phyloP scores from a whole-genome alignment of 805 yeast genomes.

The Naumovozyma castellii region DNA sequence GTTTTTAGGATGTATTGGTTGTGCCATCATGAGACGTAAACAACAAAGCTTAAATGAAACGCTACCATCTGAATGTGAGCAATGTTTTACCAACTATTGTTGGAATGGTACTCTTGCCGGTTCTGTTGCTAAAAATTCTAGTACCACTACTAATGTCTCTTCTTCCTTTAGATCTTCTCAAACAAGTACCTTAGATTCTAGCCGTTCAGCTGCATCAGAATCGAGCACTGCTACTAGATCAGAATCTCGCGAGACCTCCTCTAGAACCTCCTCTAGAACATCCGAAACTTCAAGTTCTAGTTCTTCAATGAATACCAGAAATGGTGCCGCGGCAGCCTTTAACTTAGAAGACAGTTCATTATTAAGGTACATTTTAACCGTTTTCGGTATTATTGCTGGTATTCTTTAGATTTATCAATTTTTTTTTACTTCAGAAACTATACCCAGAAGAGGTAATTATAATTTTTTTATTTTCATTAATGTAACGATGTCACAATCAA shows the following conservation, averaged over 20 bases:
- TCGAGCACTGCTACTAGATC: not conserved
- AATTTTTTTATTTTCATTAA: too few species aligned
- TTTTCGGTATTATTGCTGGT: not conserved
- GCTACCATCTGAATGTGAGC: conserved; percentile 57
- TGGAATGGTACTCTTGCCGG: conserved; percentile 36
- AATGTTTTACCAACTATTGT: conserved; percentile 66
- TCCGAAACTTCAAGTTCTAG: not conserved
- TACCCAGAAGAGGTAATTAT: too few species aligned
- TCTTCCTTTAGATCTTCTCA: not conserved
- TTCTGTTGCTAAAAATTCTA: not conserved
- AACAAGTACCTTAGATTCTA: not conserved
- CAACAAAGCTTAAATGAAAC: conserved; percentile 57
- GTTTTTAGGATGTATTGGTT: conserved; percentile 69
- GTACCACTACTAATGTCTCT: conserved; percentile 5
- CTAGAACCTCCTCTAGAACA: not conserved
- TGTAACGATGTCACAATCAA: too few species aligned
- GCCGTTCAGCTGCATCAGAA: not conserved
- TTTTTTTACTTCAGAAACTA: not conserved
- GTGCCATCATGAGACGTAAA: conserved; percentile 74
- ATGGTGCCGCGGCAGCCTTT: not conserved
- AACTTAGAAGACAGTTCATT: not conserved
- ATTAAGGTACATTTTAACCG: not conserved
- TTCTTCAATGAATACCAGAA: not conserved
- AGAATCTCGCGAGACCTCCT: not conserved
- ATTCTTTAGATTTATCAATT: not conserved